Conservation (phyloP, 2,329 filamentous ascomycete genomes). For the Sporothrix euskadiensis region DNA sequence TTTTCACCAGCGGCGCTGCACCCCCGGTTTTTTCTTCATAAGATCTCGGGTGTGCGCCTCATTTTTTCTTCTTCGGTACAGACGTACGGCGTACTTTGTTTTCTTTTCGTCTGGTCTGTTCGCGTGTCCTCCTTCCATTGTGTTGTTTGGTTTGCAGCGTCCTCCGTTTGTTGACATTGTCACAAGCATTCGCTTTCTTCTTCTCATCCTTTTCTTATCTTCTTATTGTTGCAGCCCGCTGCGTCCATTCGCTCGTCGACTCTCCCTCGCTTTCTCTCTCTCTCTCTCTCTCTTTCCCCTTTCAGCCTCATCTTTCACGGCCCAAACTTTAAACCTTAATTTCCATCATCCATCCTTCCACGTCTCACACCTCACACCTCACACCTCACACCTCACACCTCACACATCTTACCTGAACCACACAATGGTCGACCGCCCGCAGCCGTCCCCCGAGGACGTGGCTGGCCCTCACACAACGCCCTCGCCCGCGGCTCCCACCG, state of each 20-base stretch:
- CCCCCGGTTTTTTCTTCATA: constrained; percentile 13
- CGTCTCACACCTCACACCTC: not conserved
- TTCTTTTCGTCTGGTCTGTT: not conserved
- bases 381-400: too few relatives aligned
- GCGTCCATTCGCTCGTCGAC: constrained; percentile 12
- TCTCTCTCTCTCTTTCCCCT: not conserved
- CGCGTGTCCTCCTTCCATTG: not conserved
- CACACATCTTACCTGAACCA: not conserved
- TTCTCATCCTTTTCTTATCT: not conserved
- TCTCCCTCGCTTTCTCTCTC: not conserved
- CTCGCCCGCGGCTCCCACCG: not conserved
- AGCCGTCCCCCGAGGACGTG: constrained; percentile 19
- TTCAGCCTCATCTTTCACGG: not conserved
- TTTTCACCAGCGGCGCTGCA: not conserved
- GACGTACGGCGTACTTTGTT: not conserved
- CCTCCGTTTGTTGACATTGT: constrained; percentile 2
- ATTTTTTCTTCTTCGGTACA: not conserved
- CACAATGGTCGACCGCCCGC: not conserved
- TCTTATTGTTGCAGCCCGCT: constrained; percentile 11
- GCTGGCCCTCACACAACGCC: not conserved
- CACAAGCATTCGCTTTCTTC: not conserved
- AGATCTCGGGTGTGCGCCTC: constrained; percentile 7
- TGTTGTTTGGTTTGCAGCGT: not conserved
- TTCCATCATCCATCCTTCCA: constrained; percentile 5
- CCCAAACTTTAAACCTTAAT: not conserved